Evolutionary conservation across 2,329 filamentous ascomycete genomes (phyloP).

Genomic region (Pezicula carpinea): DNA sequence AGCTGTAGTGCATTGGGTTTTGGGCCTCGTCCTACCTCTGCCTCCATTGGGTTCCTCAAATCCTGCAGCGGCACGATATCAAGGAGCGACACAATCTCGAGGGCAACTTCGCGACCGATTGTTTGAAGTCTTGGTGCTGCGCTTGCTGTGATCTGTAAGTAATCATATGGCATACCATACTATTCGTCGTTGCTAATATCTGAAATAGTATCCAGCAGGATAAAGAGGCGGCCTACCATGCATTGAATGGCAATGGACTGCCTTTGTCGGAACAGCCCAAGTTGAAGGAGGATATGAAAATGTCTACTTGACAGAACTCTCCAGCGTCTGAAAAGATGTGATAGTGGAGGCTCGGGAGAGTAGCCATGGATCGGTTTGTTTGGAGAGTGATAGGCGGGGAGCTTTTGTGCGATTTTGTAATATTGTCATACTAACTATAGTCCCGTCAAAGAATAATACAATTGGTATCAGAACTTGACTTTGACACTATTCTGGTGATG

Average conservation of each 20-base stretch:
- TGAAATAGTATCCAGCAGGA: slow-evolving; percentile 21
- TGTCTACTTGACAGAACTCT: neutral
- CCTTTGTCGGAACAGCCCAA: neutral
- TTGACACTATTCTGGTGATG: no score
- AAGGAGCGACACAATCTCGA: slow-evolving; percentile 22
- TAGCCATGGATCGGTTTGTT: no score
- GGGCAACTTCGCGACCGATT: slow-evolving; percentile 19
- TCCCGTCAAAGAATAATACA: no score
- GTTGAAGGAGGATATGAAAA: slow-evolving; percentile 1
- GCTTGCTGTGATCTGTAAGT: slow-evolving; percentile 22
- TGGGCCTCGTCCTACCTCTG: slow-evolving; percentile 17
- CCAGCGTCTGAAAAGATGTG: no score
- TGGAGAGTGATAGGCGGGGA: no score
- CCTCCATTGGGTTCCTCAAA: slow-evolving; percentile 14
- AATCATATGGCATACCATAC: no score
- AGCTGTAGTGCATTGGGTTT: slow-evolving; percentile 20
- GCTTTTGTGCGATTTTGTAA: no score
- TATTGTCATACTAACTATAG: no score
- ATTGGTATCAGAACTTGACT: no score
- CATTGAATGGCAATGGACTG: neutral
- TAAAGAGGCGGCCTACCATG: slow-evolving; percentile 14
- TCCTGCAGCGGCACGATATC: slow-evolving; percentile 23
- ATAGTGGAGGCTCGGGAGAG: no score
- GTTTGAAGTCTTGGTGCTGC: slow-evolving; percentile 22
- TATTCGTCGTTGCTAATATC: no score